phyloP scores from a whole-genome alignment of 805 yeast species.

The Metschnikowia corniflorae region DNA sequence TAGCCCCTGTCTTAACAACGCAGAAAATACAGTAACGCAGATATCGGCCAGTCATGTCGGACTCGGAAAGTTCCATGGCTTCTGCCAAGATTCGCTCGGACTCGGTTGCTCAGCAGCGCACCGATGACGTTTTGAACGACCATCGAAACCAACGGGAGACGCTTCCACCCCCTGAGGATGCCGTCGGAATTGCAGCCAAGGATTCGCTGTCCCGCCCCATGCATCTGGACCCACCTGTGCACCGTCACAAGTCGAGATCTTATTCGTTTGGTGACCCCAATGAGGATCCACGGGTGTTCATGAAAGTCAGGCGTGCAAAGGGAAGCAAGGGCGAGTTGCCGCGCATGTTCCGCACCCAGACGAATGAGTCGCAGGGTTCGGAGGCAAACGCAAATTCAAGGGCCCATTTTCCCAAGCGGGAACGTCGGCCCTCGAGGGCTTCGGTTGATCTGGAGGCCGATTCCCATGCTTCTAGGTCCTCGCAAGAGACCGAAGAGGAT shows the following conservation, averaged over 20 bases:
- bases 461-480: slow-evolving; percentile 70
- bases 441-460: slow-evolving; percentile 60
- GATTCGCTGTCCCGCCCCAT: slow-evolving; percentile 5
- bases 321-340: slow-evolving; percentile 21
- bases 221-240: slow-evolving; percentile 14
- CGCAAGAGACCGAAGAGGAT: slow-evolving; percentile 94
- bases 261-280: slow-evolving; percentile 42
- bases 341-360: slow-evolving; percentile 26
- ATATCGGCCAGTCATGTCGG: slow-evolving; percentile 33
- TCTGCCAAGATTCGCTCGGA: slow-evolving; percentile 20
- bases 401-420: slow-evolving; percentile 21
- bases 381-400: slow-evolving; percentile 9
- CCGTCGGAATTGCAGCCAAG: slow-evolving; percentile 1
- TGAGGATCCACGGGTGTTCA: slow-evolving; percentile 11
- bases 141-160: slow-evolving; percentile 37
- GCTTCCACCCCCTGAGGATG: slow-evolving; percentile 28
- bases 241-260: slow-evolving; percentile 28
- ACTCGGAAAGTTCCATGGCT: slow-evolving; percentile 35
- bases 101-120: slow-evolving; percentile 16
- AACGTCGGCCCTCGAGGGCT: slow-evolving; percentile 33
- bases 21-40: no score
- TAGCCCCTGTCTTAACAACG: no score
- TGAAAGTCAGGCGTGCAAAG: slow-evolving; percentile 12
- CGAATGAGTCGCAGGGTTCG: slow-evolving; percentile 17
- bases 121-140: slow-evolving; percentile 37